Evolutionary conservation across 225 moss, liverwort and hornwort species (phyloP).

Genomic region (Polytrichum commune): DNA sequence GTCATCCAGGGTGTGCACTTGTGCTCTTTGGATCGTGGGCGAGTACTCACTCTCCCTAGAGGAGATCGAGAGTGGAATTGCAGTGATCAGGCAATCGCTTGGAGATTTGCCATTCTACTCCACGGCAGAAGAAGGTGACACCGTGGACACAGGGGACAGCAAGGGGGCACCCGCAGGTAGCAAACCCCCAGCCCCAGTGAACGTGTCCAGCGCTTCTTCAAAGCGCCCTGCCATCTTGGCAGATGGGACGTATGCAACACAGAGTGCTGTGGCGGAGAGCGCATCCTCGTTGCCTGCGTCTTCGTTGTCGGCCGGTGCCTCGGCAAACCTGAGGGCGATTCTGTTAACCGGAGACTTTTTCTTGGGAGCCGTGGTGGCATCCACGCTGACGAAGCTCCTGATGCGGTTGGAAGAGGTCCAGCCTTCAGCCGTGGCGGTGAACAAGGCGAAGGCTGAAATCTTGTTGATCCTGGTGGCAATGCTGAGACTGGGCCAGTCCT

Average conservation of each 20-base stretch:
- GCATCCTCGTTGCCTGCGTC: constrained; percentile 43
- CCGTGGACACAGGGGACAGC: constrained; percentile 34
- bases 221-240: constrained; percentile 94
- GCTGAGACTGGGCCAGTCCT: constrained; percentile 83
- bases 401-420: constrained; percentile 75
- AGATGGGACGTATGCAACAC: constrained; percentile 94
- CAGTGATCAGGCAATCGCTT: constrained; percentile 80
- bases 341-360: constrained; percentile 92
- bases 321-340: constrained; percentile 74
- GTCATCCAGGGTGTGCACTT: constrained; percentile 83
- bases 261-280: constrained; percentile 83
- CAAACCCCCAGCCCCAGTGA: constrained; percentile 58
- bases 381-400: constrained; percentile 83
- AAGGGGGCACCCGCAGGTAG: constrained; percentile 21
- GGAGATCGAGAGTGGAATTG: constrained; percentile 80
- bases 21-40: constrained; percentile 92
- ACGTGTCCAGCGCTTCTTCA: constrained; percentile 62
- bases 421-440: constrained; percentile 41
- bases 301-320: constrained; percentile 33
- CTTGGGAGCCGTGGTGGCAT: constrained; percentile 82
- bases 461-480: constrained; percentile 83
- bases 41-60: constrained; percentile 76
- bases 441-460: constrained; percentile 76
- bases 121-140: constrained; percentile 62
- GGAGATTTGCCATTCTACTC: constrained; percentile 91